Evolutionary conservation across 805 yeast species (phyloP).

Genomic region (Saccharomycopsis vini): DNA sequence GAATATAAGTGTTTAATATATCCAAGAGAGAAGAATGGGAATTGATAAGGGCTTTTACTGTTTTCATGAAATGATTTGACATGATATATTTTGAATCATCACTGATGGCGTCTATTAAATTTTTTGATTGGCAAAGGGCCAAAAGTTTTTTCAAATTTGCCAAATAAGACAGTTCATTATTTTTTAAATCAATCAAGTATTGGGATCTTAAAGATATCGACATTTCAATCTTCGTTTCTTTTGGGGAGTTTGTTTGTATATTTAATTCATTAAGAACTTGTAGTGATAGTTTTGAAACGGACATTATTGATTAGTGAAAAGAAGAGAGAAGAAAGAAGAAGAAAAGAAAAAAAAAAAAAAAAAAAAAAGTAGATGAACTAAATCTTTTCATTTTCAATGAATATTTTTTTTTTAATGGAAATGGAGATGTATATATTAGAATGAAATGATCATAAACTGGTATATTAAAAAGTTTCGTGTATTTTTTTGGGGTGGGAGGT

Average conservation of each 20-base stretch:
- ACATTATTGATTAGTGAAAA: slow-evolving; percentile 1
- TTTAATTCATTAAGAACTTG: slow-evolving; percentile 16
- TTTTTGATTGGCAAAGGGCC: neutral
- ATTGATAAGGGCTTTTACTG: neutral
- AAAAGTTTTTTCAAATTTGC: slow-evolving; percentile 5
- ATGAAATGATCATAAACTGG: no score
- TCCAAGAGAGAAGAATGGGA: neutral
- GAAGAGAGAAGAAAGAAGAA: neutral
- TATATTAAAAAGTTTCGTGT: no score
- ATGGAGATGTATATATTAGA: no score
- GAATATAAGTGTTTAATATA: neutral
- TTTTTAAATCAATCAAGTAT: slow-evolving; percentile 3
- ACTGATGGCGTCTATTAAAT: neutral
- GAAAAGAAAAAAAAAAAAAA: neutral
- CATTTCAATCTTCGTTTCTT: slow-evolving; percentile 11
- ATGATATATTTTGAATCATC: neutral
- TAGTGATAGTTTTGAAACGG: slow-evolving; percentile 12
- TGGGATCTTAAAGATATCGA: slow-evolving; percentile 14
- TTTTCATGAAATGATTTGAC: neutral
- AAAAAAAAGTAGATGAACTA: neutral
- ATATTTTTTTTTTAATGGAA: no score
- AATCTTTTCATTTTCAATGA: neutral
- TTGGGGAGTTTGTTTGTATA: slow-evolving; percentile 9
- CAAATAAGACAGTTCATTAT: slow-evolving; percentile 9
- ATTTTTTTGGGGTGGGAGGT: no score